Percentiles rank a stretch among this genome's conserved stretches.
phyloP scores from a whole-genome alignment of 176 grass and related monocot genomes.

The Hordeum vulgare region MorexV3_pseudomolecules_assembly NC_058518.1:450653733-450654232 shows the following conservation, averaged over 20 bases:
- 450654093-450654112: neutral
- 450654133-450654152: neutral
- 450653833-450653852: neutral
- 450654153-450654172: neutral
- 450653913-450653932: constrained; percentile 13
- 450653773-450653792: constrained; percentile 22
- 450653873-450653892: constrained; percentile 26
- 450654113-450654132: neutral
- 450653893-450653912: constrained; percentile 31
- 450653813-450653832: neutral
- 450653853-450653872: neutral
- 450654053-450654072: neutral
- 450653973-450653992: no score
- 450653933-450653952: constrained; percentile 23
- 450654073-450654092: neutral
- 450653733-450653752: neutral
- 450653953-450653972: constrained; percentile 6
- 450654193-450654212: neutral
- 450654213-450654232: neutral
- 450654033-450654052: no score
- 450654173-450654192: neutral
- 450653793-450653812: constrained; percentile 2
- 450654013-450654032: no score
- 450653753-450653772: constrained; percentile 33
- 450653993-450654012: no score